A percentile compares a stretch with the other conserved stretches of the same genome.
phyloP scores from a whole-genome alignment of 2,329 filamentous ascomycete genomes.

The Stenocarpella maydis region DNA sequence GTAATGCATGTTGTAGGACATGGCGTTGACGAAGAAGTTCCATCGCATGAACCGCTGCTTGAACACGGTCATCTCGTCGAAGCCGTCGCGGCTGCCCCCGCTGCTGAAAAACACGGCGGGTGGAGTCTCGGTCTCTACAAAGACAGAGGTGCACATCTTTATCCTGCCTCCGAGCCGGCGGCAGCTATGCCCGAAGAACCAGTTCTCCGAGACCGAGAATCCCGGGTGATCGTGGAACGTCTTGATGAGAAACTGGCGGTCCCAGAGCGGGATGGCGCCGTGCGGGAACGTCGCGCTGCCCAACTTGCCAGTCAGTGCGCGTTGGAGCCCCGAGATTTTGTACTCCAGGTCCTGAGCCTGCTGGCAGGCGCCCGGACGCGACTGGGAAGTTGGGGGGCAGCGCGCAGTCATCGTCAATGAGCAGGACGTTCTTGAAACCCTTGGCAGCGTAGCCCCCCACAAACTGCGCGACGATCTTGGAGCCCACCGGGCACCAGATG shows the following conservation, averaged over 20 bases:
- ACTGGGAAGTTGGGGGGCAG: constrained; percentile 57
- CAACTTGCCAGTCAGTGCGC: constrained; percentile 52
- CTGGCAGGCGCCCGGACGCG: constrained; percentile 52
- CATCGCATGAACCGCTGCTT: constrained; percentile 58
- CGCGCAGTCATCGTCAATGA: constrained; percentile 59
- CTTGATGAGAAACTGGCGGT: constrained; percentile 53
- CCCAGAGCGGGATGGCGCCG: constrained; percentile 59
- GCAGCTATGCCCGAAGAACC: constrained; percentile 60
- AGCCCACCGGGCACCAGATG: constrained; percentile 57
- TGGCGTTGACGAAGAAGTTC: constrained; percentile 60
- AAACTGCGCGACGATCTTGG: constrained; percentile 59
- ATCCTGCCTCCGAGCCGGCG: constrained; percentile 53
- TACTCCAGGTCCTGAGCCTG: constrained; percentile 62
- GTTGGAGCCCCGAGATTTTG: constrained; percentile 56
- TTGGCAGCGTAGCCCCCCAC: constrained; percentile 56
- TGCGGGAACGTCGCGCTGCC: constrained; percentile 60
- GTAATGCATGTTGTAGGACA: constrained; percentile 57
- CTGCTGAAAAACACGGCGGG: constrained; percentile 51
- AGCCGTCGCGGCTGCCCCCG: constrained; percentile 53
- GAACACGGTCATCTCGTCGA: constrained; percentile 62
- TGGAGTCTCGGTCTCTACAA: constrained; percentile 60
- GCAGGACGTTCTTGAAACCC: constrained; percentile 53
- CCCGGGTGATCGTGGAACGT: constrained; percentile 58
- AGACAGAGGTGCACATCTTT: constrained; percentile 57
- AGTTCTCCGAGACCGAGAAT: constrained; percentile 59